Percentiles rank a stretch among this genome's conserved stretches.
These are phyloP conservation scores for Chlamydomonas incerta DNA, from an alignment of 139 green algal species.

Conservation along the genomic window DNA sequence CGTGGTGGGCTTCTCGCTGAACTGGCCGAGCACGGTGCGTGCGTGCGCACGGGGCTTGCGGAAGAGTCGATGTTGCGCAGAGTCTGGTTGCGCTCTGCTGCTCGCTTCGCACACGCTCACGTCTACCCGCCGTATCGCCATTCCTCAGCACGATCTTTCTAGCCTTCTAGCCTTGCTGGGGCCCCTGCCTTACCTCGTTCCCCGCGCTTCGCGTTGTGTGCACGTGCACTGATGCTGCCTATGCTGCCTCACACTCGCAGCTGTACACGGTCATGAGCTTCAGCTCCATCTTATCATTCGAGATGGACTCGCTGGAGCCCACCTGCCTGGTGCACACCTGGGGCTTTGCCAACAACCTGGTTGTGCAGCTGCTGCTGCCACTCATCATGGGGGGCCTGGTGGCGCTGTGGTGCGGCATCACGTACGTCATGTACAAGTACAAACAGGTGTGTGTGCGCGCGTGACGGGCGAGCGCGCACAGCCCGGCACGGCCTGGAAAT, in stretches of 20 bases:
- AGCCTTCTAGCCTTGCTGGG: no score
- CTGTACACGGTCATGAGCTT: constrained; percentile 47
- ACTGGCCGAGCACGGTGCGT: constrained; percentile 6
- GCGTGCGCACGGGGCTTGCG: not conserved
- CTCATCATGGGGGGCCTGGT: constrained; percentile 21
- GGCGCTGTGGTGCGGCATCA: constrained; percentile 25
- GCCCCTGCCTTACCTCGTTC: no score
- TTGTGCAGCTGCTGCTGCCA: constrained; percentile 45
- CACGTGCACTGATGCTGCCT: no score
- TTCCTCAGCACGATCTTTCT: no score
- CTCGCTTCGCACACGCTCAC: no score
- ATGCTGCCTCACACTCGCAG: no score
- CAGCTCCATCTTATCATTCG: constrained; percentile 38
- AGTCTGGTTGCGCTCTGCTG: no score
- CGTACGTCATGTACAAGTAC: constrained; percentile 15
- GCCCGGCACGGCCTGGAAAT: no score
- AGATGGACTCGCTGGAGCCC: constrained; percentile 50
- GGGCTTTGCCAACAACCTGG: constrained; percentile 48
- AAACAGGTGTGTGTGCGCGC: not conserved
- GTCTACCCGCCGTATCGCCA: no score
- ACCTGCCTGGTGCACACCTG: constrained; percentile 40
- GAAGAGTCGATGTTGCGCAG: no score
- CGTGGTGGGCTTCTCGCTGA: constrained; percentile 35
- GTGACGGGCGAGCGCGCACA: no score
- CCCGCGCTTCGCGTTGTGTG: no score